Base-by-base conservation (phyloP, 306 rosid species). In the Adenanthera pavonina region DNA sequence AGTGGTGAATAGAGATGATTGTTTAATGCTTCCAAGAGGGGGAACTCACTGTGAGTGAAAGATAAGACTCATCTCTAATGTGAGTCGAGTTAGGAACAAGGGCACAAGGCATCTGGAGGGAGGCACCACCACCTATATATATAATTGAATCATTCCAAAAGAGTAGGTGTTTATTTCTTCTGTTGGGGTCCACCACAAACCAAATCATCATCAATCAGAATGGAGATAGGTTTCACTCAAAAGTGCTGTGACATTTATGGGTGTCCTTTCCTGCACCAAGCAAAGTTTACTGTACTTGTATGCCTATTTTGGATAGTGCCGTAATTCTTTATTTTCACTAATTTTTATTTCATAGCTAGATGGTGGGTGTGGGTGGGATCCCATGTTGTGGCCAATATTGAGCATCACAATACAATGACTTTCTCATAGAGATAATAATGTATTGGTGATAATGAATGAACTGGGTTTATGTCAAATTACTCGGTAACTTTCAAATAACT, bases 381-480 rank as follows among this genome's bases (percentile, higher is more conserved):
- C 49, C 16, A 78, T 84, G 86, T 71, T 81, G 82, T 81, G 88
- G 82, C 83, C 59, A 78, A 78, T 69, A 69, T 75, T 81, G 82
- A 83, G 84, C 86, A 85, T 17, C 0, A 59, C 14, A 59, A 85
- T 20, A 51, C 74, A 60, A 71, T 76, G 66, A 83, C 86, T 79
- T 82, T 82, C 86, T 86, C 86, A 64, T 80, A 44, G 75, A 66
- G 81, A 25, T 25, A 25, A 25, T 25, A 25, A 25, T 25, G 30
- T 1, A 25, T 25, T 25, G 30, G 30, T 25, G 30, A 25, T 25
- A 25, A n/a, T n/a, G n/a, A n/a, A n/a, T n/a, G n/a, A n/a, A 25
- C 30, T 25, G 30, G 30, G 30, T 25, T 25, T 25, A 25, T 25
- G 30, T 25, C 30, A 25, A 25, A 25, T 25, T 25, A 25, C 30